Conservation (phyloP, 306 rosid genomes). For the Sicyos edulis region DNA sequence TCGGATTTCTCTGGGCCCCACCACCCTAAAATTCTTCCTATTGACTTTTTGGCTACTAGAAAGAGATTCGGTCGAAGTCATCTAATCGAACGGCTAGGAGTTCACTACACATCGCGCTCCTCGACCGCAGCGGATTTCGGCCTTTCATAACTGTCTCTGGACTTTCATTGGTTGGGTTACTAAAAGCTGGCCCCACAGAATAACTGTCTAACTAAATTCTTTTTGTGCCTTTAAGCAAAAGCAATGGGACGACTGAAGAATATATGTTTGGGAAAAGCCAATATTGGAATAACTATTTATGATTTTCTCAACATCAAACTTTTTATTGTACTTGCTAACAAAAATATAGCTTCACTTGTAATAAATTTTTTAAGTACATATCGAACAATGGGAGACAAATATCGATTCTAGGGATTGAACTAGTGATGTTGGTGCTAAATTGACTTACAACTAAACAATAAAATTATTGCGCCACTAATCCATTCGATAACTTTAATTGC, state of each 20-base stretch:
- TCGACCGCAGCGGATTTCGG: not conserved
- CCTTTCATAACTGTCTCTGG: not conserved
- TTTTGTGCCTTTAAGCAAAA: not conserved
- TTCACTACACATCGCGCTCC: not conserved
- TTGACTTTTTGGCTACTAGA: constrained; percentile 32
- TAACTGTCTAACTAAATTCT: not conserved
- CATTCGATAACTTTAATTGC: too few species aligned
- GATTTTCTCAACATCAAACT: too few species aligned
- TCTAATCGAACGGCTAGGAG: not conserved
- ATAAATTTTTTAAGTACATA: too few species aligned
- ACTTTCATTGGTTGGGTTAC: not conserved
- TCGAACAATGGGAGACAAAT: too few species aligned
- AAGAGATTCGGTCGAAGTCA: constrained; percentile 26
- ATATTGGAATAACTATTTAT: constrained; percentile 1
- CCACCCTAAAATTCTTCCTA: not conserved
- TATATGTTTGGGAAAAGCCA: constrained; percentile 10
- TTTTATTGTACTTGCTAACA: too few species aligned
- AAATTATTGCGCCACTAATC: too few species aligned
- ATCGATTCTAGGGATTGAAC: too few species aligned
- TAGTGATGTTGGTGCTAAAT: too few species aligned
- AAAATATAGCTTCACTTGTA: too few species aligned
- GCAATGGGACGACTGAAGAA: not conserved
- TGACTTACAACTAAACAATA: too few species aligned
- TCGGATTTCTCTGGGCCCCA: constrained; percentile 21
- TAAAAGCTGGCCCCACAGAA: not conserved